Evolutionary conservation across 495 filamentous ascomycete genomes (phyloP), one percentile per base, ranked within the genome.

Genomic region (Aspergillus mulundensis): DNA sequence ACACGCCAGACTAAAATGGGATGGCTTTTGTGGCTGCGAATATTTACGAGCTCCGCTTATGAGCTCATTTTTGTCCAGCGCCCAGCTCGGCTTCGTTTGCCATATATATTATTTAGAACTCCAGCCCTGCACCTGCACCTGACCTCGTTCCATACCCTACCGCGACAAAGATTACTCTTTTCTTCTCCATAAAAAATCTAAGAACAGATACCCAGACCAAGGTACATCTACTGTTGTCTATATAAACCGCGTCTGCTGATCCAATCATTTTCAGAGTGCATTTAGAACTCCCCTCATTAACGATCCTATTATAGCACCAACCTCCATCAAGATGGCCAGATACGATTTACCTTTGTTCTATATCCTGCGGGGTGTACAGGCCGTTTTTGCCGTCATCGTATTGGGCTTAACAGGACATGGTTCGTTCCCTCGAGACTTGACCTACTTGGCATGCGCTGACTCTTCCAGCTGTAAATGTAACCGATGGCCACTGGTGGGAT

Each of bases 361-460:
- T 48, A 79, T 83, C 16, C 74, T 88, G 53, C 87, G 89, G 66
- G 72, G 80, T 54, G 67, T 79, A 46, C 86, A 90, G 57, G 76
- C 73, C 7, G 57, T 89, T 50, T 83, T 93, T 61, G 77, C 84
- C 34, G 71, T 91, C 58, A 83, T 91, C 61, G 78, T 88, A 55
- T 77, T 95, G 21, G 87, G 85, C 30, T 57, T 93, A 23, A 85
- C 82, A 19, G 83, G 80, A 49, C 91, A 91, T 62, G 72, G 89
- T 92, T 71, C 6, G 77, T 78, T 18, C 1, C 16, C 5, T 43
- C 28, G 12, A 24, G 20, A 12, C 1, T 18, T 3, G 15, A 40
- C n/a, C 34, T 18, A n/a, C 59, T 15, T 30, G 38, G 24, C 25
- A 3, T 50, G 8, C 21, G 43, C 48, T 60, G 52, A 69, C 66